phyloP scores from a whole-genome alignment of 108 stramenopile species.

The Fragilariopsis cylindrus region DNA sequence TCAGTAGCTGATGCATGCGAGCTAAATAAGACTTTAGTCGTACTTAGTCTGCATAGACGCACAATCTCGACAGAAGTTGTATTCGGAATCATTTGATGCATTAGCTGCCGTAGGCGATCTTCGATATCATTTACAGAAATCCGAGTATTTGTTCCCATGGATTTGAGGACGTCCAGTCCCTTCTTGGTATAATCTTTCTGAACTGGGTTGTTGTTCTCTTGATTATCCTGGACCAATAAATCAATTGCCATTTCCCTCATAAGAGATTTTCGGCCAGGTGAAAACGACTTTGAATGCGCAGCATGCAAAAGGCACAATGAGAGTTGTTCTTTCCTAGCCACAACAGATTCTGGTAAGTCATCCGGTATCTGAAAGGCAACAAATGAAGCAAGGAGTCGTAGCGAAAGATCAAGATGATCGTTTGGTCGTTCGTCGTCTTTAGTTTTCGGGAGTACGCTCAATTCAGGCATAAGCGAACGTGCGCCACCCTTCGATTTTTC shows the following conservation, averaged over 20 bases:
- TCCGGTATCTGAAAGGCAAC: conserved; percentile 45
- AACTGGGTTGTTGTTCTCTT: conserved; percentile 15
- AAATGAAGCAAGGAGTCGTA: conserved; percentile 68
- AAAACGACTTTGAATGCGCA: conserved; percentile 28
- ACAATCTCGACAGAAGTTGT: conserved; percentile 22
- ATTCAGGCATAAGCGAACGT: conserved; percentile 28
- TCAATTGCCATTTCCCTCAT: conserved; percentile 39
- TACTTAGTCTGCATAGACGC: conserved; percentile 27
- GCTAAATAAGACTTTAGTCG: conserved; percentile 29
- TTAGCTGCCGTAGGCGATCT: not conserved
- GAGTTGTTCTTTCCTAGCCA: conserved; percentile 40
- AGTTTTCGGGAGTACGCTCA: conserved; percentile 35
- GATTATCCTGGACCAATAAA: conserved; percentile 29
- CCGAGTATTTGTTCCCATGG: not conserved
- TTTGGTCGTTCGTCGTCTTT: conserved; percentile 24
- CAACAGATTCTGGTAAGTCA: conserved; percentile 25
- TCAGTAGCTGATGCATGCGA: conserved; percentile 14
- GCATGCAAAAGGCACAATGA: conserved; percentile 74
- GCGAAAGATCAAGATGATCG: conserved; percentile 60
- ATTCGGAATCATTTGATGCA: conserved; percentile 10
- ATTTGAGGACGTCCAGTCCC: conserved; percentile 9
- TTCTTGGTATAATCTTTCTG: conserved; percentile 10
- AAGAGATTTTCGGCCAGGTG: not conserved
- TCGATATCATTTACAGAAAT: not conserved
- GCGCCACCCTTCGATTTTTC: not conserved